Percentiles rank a stretch among this genome's conserved stretches.
phyloP scores from a whole-genome alignment of 805 yeast genomes.

The Yamadazyma endophytica region DNA sequence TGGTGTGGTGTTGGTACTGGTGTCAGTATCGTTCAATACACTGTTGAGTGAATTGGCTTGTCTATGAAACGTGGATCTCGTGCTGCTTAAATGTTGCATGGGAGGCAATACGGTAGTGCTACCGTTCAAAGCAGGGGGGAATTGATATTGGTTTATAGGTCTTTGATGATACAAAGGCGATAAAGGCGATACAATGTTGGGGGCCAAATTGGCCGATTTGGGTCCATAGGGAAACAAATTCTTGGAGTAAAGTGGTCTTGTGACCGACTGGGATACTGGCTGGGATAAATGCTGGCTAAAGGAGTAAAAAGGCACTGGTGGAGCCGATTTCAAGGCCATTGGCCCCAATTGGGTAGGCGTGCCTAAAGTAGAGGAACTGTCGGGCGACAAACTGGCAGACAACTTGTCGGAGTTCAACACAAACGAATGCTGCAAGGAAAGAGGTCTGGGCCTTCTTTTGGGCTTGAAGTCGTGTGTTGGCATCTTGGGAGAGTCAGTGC shows the following conservation, averaged over 20 bases:
- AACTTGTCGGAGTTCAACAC: constrained; percentile 16
- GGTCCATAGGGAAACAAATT: constrained; percentile 11
- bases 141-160: constrained; percentile 3
- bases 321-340: constrained; percentile 19
- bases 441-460: constrained; percentile 37
- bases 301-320: constrained; percentile 16
- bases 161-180: constrained; percentile 28
- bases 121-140: neutral
- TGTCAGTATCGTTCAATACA: constrained; percentile 3
- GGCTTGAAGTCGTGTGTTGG: constrained; percentile 30
- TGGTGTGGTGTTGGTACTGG: constrained; percentile 6
- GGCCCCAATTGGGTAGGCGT: constrained; percentile 8
- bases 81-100: constrained; percentile 1
- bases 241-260: constrained; percentile 5
- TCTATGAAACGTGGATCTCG: constrained; percentile 4
- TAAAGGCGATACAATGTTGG: constrained; percentile 33
- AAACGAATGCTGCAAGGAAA: constrained; percentile 31
- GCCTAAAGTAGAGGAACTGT: constrained; percentile 5
- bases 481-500: constrained; percentile 11
- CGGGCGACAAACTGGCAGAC: constrained; percentile 9
- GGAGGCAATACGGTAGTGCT: constrained; percentile 9
- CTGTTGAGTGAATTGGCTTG: constrained; percentile 7
- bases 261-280: constrained; percentile 3
- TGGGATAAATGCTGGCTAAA: constrained; percentile 10
- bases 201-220: constrained; percentile 19